Percentiles rank a stretch among this genome's conserved stretches.
phyloP scores from a whole-genome alignment of 164 flowering plant species.

The Malania oleifera region DNA sequence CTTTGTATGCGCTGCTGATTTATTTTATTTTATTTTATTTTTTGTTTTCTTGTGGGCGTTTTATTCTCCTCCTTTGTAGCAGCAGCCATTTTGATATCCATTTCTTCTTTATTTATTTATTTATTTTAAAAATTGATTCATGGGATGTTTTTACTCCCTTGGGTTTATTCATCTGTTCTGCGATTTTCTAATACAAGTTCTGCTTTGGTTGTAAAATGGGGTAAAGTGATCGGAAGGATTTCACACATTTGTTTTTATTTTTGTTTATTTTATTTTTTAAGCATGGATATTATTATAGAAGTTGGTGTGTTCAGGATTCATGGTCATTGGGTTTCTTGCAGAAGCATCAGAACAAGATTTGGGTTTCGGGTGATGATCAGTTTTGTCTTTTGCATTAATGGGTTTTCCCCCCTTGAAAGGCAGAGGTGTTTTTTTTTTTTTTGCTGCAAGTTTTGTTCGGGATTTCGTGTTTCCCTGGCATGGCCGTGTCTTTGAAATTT shows the following conservation, averaged over 20 bases:
- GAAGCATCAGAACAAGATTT: slow-evolving; percentile 18
- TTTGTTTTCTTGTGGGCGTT: slow-evolving; percentile 33
- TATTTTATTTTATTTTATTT: slow-evolving; percentile 13
- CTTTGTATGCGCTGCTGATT: slow-evolving; percentile 17
- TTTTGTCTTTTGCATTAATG: slow-evolving; percentile 29
- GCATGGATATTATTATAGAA: too few species aligned
- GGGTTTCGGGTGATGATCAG: slow-evolving; percentile 15
- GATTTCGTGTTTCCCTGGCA: slow-evolving; percentile 11
- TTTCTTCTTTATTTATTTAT: not conserved
- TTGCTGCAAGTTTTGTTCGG: slow-evolving; percentile 7
- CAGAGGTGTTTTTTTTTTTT: slow-evolving; percentile 7
- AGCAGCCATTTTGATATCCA: not conserved
- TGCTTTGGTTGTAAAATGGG: slow-evolving; percentile 19
- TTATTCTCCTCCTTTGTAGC: slow-evolving; percentile 17
- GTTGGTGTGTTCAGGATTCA: slow-evolving; percentile 12
- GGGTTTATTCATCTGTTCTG: slow-evolving; percentile 19
- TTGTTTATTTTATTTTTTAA: not conserved
- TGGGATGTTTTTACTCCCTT: slow-evolving; percentile 28
- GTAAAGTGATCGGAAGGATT: slow-evolving; percentile 12
- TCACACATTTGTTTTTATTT: slow-evolving; percentile 4
- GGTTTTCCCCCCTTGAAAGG: slow-evolving; percentile 2
- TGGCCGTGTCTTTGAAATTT: slow-evolving; percentile 6
- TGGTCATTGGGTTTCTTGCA: slow-evolving; percentile 14
- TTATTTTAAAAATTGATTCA: slow-evolving; percentile 3
- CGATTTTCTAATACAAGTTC: slow-evolving; percentile 7